Base-by-base conservation (phyloP, 768 basidiomycete genomes). In the Pulveroboletus ravenelii region DNA sequence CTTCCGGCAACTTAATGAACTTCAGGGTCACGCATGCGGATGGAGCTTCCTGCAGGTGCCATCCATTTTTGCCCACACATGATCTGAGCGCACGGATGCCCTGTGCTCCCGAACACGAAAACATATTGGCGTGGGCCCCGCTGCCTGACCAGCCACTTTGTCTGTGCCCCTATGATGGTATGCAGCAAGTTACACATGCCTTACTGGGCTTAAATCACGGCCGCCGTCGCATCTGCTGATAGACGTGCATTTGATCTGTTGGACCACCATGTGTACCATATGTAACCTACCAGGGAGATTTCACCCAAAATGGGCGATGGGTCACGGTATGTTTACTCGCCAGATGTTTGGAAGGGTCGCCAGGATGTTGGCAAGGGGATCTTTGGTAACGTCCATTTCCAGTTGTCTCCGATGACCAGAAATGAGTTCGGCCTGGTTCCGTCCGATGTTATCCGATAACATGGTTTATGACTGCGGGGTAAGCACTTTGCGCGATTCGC, bases 401-500 rank as follows among this genome's bases (percentile, higher is more conserved):
- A 47, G 40, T 15, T 25, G 36, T 41, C 47, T n/a, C 29, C 34
- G 31, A 54, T 40, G 29, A 34, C 29, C 31, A 41, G 29, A 39
- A 27, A 23, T 23, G 20, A 23, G 20, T 23, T 23, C 2, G 20
- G 20, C 20, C 20, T 23, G 41, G n/a, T 43, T 48, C 45, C 47
- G 42, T 48, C 39, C 17, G 36, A 44, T 32, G n/a, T 23, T 38
- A 13, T 55, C 41, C 56, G 14, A 51, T 51, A 51, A 36, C n/a
- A 5, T 10, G 31, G 23, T 23, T 55, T 49, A 61, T 36, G 58
- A 51, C 46, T 64, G 54, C 23, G 60, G 60, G 62, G 60, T 56
- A 62, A 54, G 62, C 44, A 45, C 53, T 34, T 62, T 56, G 52
- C 20, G 60, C 56, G 35, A 52, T 64, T 62, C 51, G 51, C 38